Conservation (phyloP, 345 rosid species). For the Citrus cavaleriei region DNA sequence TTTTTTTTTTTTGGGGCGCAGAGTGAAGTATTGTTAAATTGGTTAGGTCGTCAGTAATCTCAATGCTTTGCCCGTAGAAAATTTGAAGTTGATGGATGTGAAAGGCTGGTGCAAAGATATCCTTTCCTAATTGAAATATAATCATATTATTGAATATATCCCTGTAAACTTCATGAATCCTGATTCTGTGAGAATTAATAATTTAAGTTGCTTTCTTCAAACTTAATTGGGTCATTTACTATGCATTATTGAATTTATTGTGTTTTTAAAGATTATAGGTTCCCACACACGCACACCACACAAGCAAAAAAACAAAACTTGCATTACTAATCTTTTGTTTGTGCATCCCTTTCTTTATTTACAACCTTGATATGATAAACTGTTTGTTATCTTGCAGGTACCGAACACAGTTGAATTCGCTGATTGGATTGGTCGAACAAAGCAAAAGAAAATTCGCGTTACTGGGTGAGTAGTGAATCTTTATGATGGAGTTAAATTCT, state of each 20-base stretch:
- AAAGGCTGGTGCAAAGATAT: background rate
- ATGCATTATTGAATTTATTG: background rate
- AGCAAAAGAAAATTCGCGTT: conserved; percentile 86
- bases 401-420: conserved; percentile 95
- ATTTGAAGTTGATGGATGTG: background rate
- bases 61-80: background rate
- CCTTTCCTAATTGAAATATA: background rate
- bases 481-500: conserved; percentile 13
- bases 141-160: background rate
- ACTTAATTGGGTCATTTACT: background rate
- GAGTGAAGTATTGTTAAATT: background rate
- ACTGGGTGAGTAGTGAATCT: conserved; percentile 61
- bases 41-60: background rate
- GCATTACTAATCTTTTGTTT: background rate
- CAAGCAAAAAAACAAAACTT: background rate
- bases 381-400: conserved; percentile 45
- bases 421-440: conserved; percentile 96
- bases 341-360: background rate
- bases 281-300: background rate
- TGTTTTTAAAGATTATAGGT: background rate
- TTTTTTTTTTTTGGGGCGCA: too few species aligned
- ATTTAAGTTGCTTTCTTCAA: background rate
- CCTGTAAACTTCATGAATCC: background rate
- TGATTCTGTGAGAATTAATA: background rate
- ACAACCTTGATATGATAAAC: background rate